Conservation (phyloP, 306 rosid species). For the Dalbergia cochinchinensis region DNA sequence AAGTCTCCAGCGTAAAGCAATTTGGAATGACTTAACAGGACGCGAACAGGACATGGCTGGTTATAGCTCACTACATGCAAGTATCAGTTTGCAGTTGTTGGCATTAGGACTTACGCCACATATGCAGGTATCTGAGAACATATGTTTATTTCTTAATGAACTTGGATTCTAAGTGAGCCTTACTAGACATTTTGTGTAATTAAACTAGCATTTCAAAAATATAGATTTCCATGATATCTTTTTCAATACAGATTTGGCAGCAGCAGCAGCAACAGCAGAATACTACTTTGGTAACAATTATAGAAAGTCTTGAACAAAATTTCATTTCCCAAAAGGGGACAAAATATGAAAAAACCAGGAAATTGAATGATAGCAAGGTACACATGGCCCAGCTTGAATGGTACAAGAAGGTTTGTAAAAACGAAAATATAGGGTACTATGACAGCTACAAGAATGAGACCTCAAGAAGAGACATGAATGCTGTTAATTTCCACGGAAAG, state of each 20-base stretch:
- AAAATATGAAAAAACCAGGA: constrained; percentile 37
- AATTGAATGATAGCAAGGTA: constrained; percentile 47
- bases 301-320: constrained; percentile 17
- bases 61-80: constrained; percentile 41
- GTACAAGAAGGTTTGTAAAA: constrained; percentile 62
- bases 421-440: constrained; percentile 53
- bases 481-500: background rate
- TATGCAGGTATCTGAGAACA: constrained; percentile 49
- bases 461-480: constrained; percentile 10
- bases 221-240: background rate
- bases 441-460: constrained; percentile 54
- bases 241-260: constrained; percentile 19
- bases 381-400: constrained; percentile 67
- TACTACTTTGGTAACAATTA: constrained; percentile 1
- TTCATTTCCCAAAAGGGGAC: constrained; percentile 11
- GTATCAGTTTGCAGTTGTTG: constrained; percentile 52
- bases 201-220: background rate
- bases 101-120: constrained; percentile 48
- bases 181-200: background rate
- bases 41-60: background rate
- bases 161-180: constrained; percentile 5
- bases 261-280: constrained; percentile 5
- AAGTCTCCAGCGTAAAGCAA: constrained; percentile 34
- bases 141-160: background rate
- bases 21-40: constrained; percentile 23